phyloP scores from a whole-genome alignment of 352 stramenopile genomes.

The Globisporangium rhizosaccharum region DNA sequence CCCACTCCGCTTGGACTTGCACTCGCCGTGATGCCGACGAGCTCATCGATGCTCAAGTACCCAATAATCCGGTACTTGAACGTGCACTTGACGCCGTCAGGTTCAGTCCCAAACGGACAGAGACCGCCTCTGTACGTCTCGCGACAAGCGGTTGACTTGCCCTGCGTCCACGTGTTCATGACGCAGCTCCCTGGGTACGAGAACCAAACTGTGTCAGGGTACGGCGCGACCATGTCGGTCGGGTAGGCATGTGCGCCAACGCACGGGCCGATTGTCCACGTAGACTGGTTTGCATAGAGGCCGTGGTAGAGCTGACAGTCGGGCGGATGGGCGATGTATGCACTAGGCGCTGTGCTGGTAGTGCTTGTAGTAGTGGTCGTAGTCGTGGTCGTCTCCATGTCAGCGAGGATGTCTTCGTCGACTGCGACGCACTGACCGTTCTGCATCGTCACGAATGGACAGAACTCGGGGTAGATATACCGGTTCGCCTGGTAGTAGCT shows the following conservation, averaged over 20 bases:
- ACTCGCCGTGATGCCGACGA: constrained; percentile 53
- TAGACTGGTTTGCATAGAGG: constrained; percentile 32
- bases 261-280: constrained; percentile 40
- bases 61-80: constrained; percentile 20
- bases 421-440: constrained; percentile 41
- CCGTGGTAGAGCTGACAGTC: constrained; percentile 69
- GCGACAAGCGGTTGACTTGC: too few species aligned
- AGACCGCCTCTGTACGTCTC: too few species aligned
- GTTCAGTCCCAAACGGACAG: too few species aligned
- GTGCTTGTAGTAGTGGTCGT: constrained; percentile 10
- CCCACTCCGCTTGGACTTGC: neutral
- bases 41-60: constrained; percentile 53
- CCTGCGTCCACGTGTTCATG: too few species aligned
- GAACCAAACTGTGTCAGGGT: too few species aligned
- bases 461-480: constrained; percentile 67
- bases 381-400: constrained; percentile 14
- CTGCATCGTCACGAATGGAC: constrained; percentile 62
- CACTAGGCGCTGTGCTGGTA: neutral
- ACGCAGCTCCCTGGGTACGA: too few species aligned
- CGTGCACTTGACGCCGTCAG: too few species aligned
- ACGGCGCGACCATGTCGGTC: too few species aligned
- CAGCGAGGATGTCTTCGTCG: constrained; percentile 14
- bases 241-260: constrained; percentile 24
- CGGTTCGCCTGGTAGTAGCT: constrained; percentile 52
- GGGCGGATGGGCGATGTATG: constrained; percentile 10